Base-by-base conservation (phyloP, 2,329 filamentous ascomycete species). In the Diplocarpon rosae region DNA sequence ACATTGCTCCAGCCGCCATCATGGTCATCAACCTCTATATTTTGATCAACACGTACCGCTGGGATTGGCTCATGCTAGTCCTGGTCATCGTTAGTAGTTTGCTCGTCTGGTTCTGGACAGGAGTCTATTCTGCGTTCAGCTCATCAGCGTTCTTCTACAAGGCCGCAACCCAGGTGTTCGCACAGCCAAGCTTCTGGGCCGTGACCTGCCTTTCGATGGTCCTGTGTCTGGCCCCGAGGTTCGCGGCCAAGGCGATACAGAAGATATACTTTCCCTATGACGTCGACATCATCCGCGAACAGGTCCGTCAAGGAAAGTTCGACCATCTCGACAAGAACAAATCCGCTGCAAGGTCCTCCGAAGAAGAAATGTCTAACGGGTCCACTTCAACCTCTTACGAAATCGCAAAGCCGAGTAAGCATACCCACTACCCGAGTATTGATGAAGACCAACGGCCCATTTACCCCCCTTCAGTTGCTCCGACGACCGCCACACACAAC, bases 21-120 rank as follows among this genome's bases (percentile, higher is more conserved):
- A 68, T 94, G 54, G 82, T 86, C 33, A 93, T 95, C 70, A 98
- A 98, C 65, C 69, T 82, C 47, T 98, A 96, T 68, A 86, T 98
- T 55, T 70, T 98, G 52, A 80, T 96, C 68, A 98, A 98, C 66
- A 93, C 85, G 1, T 96, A 95, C 65, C 79, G 90, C 49, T 98
- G 92, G 92, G 92, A 98, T 63, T 98, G 90, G 90, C 71, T 98
- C 58, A 93, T 93, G 66, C 66, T 89, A 16, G 69, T 95, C 47
- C 82, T 95, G 50, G 83, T 93, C 41, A 66, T 67, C 17, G 75
- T 96, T 63, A 95, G 88, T 66, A 83, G 84, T 50, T 63, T 96
- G 27, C 76, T 95, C 57, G 78, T 96, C 59, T 98, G 88, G 71
- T 83, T 94, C 68, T 96, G 92, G 88, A 95, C 92, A 5, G 92